Percentiles rank a stretch among this genome's conserved stretches.
phyloP scores from a whole-genome alignment of 2,329 filamentous ascomycete genomes.

The Trichophyton equinum region DNA sequence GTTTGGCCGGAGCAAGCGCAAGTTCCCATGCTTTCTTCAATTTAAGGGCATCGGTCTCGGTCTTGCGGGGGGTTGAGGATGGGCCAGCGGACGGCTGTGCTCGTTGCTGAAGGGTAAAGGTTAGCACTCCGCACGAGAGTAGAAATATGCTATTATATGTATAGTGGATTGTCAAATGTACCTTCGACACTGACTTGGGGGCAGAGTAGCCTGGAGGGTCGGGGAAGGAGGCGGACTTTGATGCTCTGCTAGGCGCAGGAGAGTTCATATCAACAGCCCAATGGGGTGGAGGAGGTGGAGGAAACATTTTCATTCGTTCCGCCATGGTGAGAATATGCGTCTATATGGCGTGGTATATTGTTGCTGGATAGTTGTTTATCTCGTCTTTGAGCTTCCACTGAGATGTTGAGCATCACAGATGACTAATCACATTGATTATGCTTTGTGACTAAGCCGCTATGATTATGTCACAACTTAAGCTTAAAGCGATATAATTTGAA shows the following conservation, averaged over 20 bases:
- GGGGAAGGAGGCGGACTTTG: conserved; percentile 51
- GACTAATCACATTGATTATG: no score
- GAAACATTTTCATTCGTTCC: conserved; percentile 5
- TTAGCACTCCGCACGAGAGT: conserved; percentile 13
- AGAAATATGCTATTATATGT: conserved; percentile 10
- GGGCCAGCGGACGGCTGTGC: conserved; percentile 45
- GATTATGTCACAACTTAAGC: background rate
- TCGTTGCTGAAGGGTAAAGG: conserved; percentile 15
- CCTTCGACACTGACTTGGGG: conserved; percentile 19
- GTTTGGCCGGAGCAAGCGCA: conserved; percentile 83
- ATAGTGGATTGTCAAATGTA: conserved; percentile 10
- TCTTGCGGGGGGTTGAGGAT: conserved; percentile 39
- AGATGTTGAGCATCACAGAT: no score
- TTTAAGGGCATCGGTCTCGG: conserved; percentile 90
- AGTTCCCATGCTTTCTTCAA: conserved; percentile 99
- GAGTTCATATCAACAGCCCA: conserved; percentile 76
- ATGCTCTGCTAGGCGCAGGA: conserved; percentile 53
- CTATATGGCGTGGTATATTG: background rate
- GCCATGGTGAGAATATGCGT: background rate
- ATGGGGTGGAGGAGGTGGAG: conserved; percentile 46
- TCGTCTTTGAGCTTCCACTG: no score
- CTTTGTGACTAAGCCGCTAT: background rate
- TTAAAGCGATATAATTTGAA: no score
- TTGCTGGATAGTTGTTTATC: background rate
- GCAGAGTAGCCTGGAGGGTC: conserved; percentile 78